These are phyloP conservation scores for Diversispora eburnea DNA, from an alignment of 192 early-diverging fungal species.

Conservation along the genomic window DNA sequence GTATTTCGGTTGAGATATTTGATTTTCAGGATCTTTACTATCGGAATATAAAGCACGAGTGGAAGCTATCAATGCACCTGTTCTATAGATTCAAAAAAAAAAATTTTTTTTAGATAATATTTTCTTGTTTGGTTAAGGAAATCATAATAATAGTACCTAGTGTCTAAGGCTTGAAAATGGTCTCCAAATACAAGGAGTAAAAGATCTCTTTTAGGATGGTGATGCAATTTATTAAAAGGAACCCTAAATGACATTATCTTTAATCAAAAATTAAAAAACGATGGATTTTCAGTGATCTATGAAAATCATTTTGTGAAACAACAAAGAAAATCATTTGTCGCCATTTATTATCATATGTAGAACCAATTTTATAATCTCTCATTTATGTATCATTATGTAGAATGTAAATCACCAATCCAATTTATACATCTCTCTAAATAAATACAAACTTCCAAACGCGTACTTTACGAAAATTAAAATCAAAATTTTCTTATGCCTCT, in stretches of 20 bases:
- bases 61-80: constrained; percentile 27
- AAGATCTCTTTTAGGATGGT: constrained; percentile 42
- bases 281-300: too few relatives aligned
- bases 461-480: too few relatives aligned
- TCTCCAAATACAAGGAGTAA: constrained; percentile 50
- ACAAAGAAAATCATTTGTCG: too few relatives aligned
- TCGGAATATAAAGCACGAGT: constrained; percentile 13
- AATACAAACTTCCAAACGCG: too few relatives aligned
- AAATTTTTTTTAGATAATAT: neutral
- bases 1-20: constrained; percentile 28
- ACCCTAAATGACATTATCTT: constrained; percentile 31
- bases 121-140: neutral
- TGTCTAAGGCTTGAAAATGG: constrained; percentile 48
- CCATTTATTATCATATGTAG: too few relatives aligned
- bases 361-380: too few relatives aligned
- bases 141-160: constrained; percentile 32
- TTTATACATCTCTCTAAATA: too few relatives aligned
- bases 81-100: constrained; percentile 15
- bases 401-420: too few relatives aligned
- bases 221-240: constrained; percentile 46
- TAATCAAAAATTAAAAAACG: neutral
- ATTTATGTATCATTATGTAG: too few relatives aligned
- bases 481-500: too few relatives aligned
- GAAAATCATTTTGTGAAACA: too few relatives aligned
- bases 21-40: constrained; percentile 28